A percentile compares a stretch with the other conserved stretches of the same genome.
These are phyloP conservation scores for Cystobasidiaceae sp. DNA, from an alignment of 1,284 basidiomycete genomes.

Conservation along the genomic window DNA sequence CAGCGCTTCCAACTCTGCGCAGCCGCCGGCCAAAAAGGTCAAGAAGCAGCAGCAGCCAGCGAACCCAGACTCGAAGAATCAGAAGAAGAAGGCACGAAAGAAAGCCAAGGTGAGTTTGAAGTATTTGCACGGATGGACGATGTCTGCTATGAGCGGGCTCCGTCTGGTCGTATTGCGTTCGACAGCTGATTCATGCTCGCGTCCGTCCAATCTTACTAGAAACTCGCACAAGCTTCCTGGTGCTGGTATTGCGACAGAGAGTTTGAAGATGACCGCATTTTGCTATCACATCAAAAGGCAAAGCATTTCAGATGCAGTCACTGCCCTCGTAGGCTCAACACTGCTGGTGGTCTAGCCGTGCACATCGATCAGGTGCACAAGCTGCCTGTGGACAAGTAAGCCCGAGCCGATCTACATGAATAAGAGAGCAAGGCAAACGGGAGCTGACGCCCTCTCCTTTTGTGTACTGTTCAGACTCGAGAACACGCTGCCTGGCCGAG, in stretches of 20 bases:
- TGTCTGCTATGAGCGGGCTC: too few relatives aligned
- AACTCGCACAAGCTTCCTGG: conserved; percentile 54
- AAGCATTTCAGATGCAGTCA: conserved; percentile 98
- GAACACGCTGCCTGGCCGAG: conserved; percentile 90
- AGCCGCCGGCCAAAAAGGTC: conserved; percentile 2
- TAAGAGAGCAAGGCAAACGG: conserved; percentile 39
- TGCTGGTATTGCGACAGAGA: conserved; percentile 99
- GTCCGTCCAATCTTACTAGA: neutral
- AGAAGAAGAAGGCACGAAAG: conserved; percentile 27
- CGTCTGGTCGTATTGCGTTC: too few relatives aligned
- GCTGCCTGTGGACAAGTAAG: conserved; percentile 89
- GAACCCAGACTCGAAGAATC: conserved; percentile 16
- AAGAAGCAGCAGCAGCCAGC: conserved; percentile 6
- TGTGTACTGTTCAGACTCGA: conserved; percentile 62
- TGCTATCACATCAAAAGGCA: conserved; percentile 98
- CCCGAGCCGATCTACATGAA: conserved; percentile 24
- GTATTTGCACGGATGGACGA: too few relatives aligned
- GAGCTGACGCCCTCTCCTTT: neutral
- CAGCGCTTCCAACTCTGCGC: conserved; percentile 1
- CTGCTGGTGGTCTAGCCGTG: conserved; percentile 95
- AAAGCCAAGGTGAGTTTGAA: conserved; percentile 18
- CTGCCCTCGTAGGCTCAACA: conserved; percentile 91
- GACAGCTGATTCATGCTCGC: too few relatives aligned
- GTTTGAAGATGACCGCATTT: conserved; percentile 96
- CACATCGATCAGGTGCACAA: conserved; percentile 99